A percentile compares a stretch with the other conserved stretches of the same genome.
These are phyloP conservation scores for Heritiera littoralis DNA, from an alignment of 345 rosid species.

Conservation along the genomic window DNA sequence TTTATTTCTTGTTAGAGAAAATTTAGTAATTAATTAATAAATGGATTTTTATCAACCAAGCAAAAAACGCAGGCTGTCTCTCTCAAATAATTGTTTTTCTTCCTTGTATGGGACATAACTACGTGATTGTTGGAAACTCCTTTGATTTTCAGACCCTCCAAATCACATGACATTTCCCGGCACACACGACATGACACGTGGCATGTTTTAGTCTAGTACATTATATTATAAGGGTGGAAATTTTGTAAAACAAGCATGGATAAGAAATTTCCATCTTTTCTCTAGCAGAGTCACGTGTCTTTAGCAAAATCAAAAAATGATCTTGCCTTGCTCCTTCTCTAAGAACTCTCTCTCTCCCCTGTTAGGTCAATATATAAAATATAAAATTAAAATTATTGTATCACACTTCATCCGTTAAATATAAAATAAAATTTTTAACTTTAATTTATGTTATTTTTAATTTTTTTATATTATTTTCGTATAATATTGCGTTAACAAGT, in stretches of 20 bases:
- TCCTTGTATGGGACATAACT: constrained; percentile 42
- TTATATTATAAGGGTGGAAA: constrained; percentile 7
- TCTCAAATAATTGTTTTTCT: constrained; percentile 23
- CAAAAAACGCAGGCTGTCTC: constrained; percentile 17
- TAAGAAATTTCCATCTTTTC: constrained; percentile 27
- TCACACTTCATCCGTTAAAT: no score
- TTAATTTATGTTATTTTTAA: no score
- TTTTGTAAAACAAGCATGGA: constrained; percentile 18
- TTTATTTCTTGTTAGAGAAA: background rate
- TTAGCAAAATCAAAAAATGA: background rate
- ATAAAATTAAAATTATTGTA: no score
- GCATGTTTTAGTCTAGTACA: constrained; percentile 43
- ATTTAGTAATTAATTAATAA: background rate
- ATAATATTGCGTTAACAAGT: no score
- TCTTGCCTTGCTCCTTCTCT: background rate
- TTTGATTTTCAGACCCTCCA: constrained; percentile 25
- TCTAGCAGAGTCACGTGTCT: constrained; percentile 44
- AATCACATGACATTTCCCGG: constrained; percentile 49
- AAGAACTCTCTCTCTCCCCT: background rate
- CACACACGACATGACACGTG: constrained; percentile 62
- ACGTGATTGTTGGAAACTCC: constrained; percentile 36
- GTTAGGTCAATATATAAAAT: no score
- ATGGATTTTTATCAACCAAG: constrained; percentile 10
- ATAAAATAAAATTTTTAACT: no score
- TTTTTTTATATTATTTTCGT: no score